Evolutionary conservation across 805 yeast genomes (phyloP).

Genomic region (Wickerhamomyces subpelliculosus): DNA sequence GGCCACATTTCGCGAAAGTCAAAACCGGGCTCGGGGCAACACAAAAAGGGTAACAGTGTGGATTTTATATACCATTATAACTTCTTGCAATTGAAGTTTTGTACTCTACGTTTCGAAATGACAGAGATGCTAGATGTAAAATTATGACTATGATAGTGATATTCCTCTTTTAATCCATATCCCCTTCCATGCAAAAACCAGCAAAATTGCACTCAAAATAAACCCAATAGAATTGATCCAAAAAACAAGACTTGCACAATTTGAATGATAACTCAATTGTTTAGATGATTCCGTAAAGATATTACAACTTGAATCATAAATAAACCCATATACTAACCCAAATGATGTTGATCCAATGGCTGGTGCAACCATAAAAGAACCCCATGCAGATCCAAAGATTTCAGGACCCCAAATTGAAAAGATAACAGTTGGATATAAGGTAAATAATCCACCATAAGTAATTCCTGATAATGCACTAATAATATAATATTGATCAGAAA

Average conservation of each 20-base stretch:
- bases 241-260: slow-evolving; percentile 7
- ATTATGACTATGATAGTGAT: not conserved
- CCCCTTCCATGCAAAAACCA: slow-evolving; percentile 7
- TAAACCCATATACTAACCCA: slow-evolving; percentile 62
- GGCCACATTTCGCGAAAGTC: not conserved
- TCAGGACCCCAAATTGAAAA: slow-evolving; percentile 85
- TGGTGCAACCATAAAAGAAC: slow-evolving; percentile 81
- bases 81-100: too few species aligned
- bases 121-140: too few species aligned
- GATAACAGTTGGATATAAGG: slow-evolving; percentile 78
- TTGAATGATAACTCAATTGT: not conserved
- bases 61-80: too few species aligned
- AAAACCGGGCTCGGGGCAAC: too few species aligned
- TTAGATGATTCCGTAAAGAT: not conserved
- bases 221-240: slow-evolving; percentile 1
- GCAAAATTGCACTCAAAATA: not conserved
- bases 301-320: slow-evolving; percentile 40
- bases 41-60: too few species aligned
- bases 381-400: slow-evolving; percentile 89
- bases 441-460: slow-evolving; percentile 78
- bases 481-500: slow-evolving; percentile 13
- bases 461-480: slow-evolving; percentile 55
- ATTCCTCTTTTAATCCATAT: slow-evolving; percentile 5
- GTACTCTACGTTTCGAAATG: not conserved
- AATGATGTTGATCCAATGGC: slow-evolving; percentile 70